Evolutionary conservation across 495 filamentous ascomycete species (phyloP).

Genomic region (Massariosphaeria phaeospora): DNA sequence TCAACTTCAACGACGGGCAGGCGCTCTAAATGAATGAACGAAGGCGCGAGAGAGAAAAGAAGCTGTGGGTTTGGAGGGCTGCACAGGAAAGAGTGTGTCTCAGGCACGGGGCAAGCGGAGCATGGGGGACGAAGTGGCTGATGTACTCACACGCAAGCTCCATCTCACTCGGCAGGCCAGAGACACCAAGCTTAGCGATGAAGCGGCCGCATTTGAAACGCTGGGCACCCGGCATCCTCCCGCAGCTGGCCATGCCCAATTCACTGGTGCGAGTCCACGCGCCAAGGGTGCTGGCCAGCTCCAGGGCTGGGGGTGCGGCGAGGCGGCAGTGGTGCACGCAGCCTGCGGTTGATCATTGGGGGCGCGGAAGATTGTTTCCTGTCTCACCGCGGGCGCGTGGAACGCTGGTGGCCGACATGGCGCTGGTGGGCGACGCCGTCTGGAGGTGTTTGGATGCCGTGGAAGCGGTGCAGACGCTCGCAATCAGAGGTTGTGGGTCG

Average conservation of each 20-base stretch:
- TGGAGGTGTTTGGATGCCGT: too few relatives aligned
- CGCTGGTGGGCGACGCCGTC: too few relatives aligned
- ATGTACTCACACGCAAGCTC: constrained; percentile 22
- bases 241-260: constrained; percentile 17
- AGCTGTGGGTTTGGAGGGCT: neutral
- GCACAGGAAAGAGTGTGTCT: neutral
- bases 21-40: constrained; percentile 27
- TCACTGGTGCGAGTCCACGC: constrained; percentile 6
- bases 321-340: neutral
- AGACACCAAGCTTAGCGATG: constrained; percentile 27
- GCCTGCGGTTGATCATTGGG: neutral
- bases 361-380: neutral
- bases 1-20: constrained; percentile 1
- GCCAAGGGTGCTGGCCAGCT: neutral
- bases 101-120: neutral
- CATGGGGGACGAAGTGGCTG: constrained; percentile 21
- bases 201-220: constrained; percentile 29
- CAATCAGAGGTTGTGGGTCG: too few relatives aligned
- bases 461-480: too few relatives aligned
- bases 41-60: constrained; percentile 14
- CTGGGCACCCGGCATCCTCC: constrained; percentile 26
- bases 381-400: too few relatives aligned
- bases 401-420: too few relatives aligned
- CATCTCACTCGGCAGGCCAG: neutral
- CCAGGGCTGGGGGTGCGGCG: neutral